Evolutionary conservation across 2,329 filamentous ascomycete genomes (phyloP).

Genomic region (Verticillium klebahnii): DNA sequence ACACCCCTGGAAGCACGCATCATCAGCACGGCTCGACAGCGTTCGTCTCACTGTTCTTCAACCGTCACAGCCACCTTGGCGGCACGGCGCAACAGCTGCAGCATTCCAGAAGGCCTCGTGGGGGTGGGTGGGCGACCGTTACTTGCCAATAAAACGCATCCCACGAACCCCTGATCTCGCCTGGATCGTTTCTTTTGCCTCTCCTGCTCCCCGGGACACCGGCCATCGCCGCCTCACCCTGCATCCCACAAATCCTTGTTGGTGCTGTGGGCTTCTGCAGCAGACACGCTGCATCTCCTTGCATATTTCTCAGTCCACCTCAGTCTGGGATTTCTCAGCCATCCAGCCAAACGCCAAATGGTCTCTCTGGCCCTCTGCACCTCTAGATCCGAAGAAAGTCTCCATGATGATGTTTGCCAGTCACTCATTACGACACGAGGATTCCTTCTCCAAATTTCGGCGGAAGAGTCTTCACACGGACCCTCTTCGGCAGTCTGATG

Average conservation of each 20-base stretch:
- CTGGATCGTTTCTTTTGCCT: background rate
- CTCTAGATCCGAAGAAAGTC: background rate
- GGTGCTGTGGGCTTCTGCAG: background rate
- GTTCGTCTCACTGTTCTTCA: background rate
- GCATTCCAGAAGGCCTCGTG: background rate
- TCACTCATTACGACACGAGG: too few species aligned
- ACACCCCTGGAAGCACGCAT: background rate
- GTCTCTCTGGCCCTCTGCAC: background rate
- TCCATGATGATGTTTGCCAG: too few species aligned
- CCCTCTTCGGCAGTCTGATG: background rate
- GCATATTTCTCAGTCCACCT: background rate
- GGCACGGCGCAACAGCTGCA: background rate
- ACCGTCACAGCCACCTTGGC: background rate
- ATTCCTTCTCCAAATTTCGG: too few species aligned
- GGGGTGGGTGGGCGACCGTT: background rate
- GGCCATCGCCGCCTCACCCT: background rate
- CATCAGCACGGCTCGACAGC: background rate
- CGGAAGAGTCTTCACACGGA: background rate
- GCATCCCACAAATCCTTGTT: background rate
- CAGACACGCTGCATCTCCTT: background rate
- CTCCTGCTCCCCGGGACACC: background rate
- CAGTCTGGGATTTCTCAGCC: background rate
- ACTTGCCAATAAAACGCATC: background rate
- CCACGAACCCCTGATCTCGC: background rate
- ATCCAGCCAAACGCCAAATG: too few species aligned